A percentile compares a stretch with the other conserved stretches of the same genome.
Evolutionary conservation across 176 grass and related monocot species (phyloP).

Genomic region (Pharus latifolius): DNA sequence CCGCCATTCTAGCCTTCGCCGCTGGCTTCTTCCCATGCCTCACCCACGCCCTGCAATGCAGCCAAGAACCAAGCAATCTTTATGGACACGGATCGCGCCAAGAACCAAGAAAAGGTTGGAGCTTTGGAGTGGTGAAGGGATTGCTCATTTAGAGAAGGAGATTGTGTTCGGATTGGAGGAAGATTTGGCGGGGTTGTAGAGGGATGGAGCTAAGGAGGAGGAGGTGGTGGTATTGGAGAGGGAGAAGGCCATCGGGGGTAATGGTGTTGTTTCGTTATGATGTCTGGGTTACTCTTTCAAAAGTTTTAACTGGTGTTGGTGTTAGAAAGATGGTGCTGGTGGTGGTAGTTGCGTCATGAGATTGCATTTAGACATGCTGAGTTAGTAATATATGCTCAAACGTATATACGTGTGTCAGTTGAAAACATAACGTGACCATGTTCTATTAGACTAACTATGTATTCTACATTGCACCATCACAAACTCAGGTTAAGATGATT

Average conservation of each 20-base stretch:
- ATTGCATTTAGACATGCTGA: too few species aligned
- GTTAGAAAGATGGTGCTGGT: too few species aligned
- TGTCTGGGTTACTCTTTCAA: too few species aligned
- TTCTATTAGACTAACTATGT: not conserved
- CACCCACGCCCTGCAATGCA: constrained; percentile 20
- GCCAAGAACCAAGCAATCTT: not conserved
- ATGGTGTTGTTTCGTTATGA: too few species aligned
- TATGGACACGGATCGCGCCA: not conserved
- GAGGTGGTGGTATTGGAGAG: not conserved
- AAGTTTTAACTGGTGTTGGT: too few species aligned
- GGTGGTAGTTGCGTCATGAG: too few species aligned
- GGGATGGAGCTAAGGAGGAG: constrained; percentile 5
- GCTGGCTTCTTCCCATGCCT: not conserved
- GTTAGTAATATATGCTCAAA: too few species aligned
- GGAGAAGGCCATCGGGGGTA: not conserved
- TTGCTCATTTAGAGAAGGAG: constrained; percentile 28
- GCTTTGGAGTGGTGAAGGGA: not conserved
- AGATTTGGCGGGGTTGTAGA: not conserved
- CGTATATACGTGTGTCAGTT: too few species aligned
- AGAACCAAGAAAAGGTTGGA: not conserved
- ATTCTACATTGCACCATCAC: not conserved
- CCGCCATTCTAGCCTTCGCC: not conserved
- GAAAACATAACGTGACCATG: too few species aligned
- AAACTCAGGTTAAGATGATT: not conserved
- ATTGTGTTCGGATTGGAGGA: not conserved